Conservation (phyloP, 441 rosid genomes). For the Erodium texanum region DNA sequence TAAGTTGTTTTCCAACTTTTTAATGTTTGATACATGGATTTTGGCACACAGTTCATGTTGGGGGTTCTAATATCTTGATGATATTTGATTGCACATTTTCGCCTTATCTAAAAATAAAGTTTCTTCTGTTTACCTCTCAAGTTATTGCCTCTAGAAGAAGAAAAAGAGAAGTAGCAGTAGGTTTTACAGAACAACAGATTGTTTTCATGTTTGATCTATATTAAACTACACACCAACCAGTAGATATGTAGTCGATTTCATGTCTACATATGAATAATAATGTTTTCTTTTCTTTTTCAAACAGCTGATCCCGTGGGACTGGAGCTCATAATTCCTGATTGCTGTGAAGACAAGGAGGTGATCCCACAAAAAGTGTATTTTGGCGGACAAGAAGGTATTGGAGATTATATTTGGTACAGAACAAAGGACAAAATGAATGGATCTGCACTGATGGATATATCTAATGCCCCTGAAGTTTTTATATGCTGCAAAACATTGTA, state of each 20-base stretch:
- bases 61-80: constrained; percentile 6
- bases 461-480: constrained; percentile 39
- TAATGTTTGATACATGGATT: constrained; percentile 3
- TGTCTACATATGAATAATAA: not conserved
- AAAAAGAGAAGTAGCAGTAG: not conserved
- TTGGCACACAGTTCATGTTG: not conserved
- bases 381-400: constrained; percentile 86
- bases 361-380: constrained; percentile 73
- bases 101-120: not conserved
- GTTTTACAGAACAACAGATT: not conserved
- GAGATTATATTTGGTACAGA: constrained; percentile 81
- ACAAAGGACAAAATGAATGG: constrained; percentile 52
- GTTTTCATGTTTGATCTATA: no score
- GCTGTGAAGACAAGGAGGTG: constrained; percentile 64
- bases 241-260: not conserved
- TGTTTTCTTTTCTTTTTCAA: constrained; percentile 16
- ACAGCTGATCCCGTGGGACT: constrained; percentile 92
- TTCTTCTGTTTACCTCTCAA: not conserved
- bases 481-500: constrained; percentile 61
- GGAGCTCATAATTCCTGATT: constrained; percentile 64
- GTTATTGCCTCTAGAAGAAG: not conserved
- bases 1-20: constrained; percentile 26
- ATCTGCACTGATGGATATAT: constrained; percentile 51
- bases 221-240: not conserved
- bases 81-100: not conserved